Evolutionary conservation across 2,329 filamentous ascomycete species (phyloP).

Genomic region (Colletotrichum neosansevieriae): DNA sequence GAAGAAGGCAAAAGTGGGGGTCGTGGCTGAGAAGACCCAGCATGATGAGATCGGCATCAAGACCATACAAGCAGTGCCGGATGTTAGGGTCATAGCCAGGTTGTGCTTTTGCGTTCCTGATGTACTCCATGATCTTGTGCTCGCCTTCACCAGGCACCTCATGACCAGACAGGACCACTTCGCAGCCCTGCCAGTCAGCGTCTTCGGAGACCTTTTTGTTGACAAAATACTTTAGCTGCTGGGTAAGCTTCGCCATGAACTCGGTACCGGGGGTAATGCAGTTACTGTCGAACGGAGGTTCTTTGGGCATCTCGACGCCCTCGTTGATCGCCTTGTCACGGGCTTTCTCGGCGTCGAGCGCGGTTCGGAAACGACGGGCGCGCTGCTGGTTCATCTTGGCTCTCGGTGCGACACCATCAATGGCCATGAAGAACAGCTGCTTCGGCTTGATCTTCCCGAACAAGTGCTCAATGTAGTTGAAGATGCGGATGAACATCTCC

Average conservation of each 20-base stretch:
- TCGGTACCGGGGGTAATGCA: constrained; percentile 98
- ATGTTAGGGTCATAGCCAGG: constrained; percentile 92
- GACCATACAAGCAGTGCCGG: constrained; percentile 95
- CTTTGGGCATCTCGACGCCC: constrained; percentile 92
- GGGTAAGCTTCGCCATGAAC: constrained; percentile 97
- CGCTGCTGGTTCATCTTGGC: constrained; percentile 99
- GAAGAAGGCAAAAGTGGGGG: constrained; percentile 95
- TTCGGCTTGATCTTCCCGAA: constrained; percentile 99
- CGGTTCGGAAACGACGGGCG: constrained; percentile 92
- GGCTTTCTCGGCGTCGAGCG: constrained; percentile 88
- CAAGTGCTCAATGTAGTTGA: constrained; percentile 99
- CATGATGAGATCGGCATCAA: constrained; percentile 99
- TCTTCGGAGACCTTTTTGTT: constrained; percentile 99
- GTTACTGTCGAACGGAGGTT: constrained; percentile 97
- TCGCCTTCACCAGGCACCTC: constrained; percentile 98
- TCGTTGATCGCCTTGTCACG: constrained; percentile 92
- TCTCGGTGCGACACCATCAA: constrained; percentile 95
- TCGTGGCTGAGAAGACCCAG: constrained; percentile 96
- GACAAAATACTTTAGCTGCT: constrained; percentile 97
- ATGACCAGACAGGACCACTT: constrained; percentile 95
- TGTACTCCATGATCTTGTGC: constrained; percentile 99
- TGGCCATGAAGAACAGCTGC: constrained; percentile 99
- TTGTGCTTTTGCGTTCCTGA: constrained; percentile 96
- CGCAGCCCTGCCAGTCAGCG: constrained; percentile 95
- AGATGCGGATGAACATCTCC: constrained; percentile 99